phyloP scores from a whole-genome alignment of 371 early-diverging fungal species.

The Furculomyces boomerangus region DNA sequence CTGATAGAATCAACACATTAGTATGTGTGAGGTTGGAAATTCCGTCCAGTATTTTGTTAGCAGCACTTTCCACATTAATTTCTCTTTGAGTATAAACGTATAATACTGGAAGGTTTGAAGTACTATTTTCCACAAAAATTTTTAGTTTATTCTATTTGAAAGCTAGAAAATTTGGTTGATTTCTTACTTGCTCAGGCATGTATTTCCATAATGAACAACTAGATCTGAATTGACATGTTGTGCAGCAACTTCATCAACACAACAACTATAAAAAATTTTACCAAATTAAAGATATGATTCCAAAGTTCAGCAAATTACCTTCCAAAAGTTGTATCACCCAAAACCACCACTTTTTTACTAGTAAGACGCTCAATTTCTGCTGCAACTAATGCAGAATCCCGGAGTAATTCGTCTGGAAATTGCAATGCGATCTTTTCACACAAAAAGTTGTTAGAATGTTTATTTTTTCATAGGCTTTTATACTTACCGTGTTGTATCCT shows the following conservation, averaged over 20 bases:
- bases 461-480: too few species aligned
- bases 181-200: conserved; percentile 68
- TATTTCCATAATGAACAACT: conserved; percentile 81
- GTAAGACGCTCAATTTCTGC: conserved; percentile 26
- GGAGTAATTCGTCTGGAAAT: conserved; percentile 79
- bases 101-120: conserved; percentile 60
- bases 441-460: too few species aligned
- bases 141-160: too few species aligned
- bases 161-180: not conserved
- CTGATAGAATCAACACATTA: not conserved
- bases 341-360: conserved; percentile 35
- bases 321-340: conserved; percentile 90
- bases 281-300: not conserved
- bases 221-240: conserved; percentile 66
- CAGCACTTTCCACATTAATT: conserved; percentile 37
- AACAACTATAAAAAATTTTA: conserved; percentile 45
- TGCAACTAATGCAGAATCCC: conserved; percentile 44
- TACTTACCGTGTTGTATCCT: too few species aligned
- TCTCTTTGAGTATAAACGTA: conserved; percentile 67
- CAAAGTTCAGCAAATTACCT: conserved; percentile 18
- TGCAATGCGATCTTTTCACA: conserved; percentile 79
- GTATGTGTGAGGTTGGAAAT: conserved; percentile 4
- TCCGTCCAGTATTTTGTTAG: conserved; percentile 23
- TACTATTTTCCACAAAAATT: conserved; percentile 7
- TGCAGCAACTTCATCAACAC: conserved; percentile 91